Evolutionary conservation across 179 eudicot genomes (phyloP), one percentile per base, ranked within the genome.

Genomic region (Pouteria campechiana): DNA sequence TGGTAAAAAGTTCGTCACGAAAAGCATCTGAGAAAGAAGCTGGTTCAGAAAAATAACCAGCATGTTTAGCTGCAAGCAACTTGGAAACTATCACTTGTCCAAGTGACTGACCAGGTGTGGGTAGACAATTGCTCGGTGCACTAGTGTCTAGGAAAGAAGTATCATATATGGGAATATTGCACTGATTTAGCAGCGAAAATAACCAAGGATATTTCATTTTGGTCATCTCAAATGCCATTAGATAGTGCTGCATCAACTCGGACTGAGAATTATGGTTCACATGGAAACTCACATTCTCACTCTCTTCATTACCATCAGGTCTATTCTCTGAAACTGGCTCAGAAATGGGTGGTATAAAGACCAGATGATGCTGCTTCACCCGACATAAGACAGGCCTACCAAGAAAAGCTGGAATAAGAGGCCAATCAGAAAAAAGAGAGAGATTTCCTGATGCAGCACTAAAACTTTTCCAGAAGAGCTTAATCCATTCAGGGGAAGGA

Each of bases 351-450:
- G 96, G 93, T 62, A 92, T 50, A 62, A 92, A 92, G 43, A 92
- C 73, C 58, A 87, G 80, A 47, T 67, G 73, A 9, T 92, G 79
- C 44, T 82, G 92, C 67, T 76, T 79, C 42, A 92, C 73, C 49
- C 99, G 99, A 52, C 99, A 92, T 44, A 92, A 64, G 59, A 92
- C 67, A 39, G 79, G 80, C 59, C 99, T 84, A 44, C 99, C 99
- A 64, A 92, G 83, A 61, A 82, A 80, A 69, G 96, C 94, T 42
- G 99, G 99, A 63, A 92, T 76, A 50, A 92, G 64, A 39, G 99
- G 99, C 99, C 99, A 92, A 42, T 87, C 96, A 47, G 93, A 71
- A 61, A 92, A 83, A 32, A 79, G 79, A 38, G 76, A 54, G 48
- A 87, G 76, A 57, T 92, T 92, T 54, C 82, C 79, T 50, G 61